These are phyloP conservation scores for Lathyrus sativus DNA, from an alignment of 306 rosid species.

Conservation along the genomic window DNA sequence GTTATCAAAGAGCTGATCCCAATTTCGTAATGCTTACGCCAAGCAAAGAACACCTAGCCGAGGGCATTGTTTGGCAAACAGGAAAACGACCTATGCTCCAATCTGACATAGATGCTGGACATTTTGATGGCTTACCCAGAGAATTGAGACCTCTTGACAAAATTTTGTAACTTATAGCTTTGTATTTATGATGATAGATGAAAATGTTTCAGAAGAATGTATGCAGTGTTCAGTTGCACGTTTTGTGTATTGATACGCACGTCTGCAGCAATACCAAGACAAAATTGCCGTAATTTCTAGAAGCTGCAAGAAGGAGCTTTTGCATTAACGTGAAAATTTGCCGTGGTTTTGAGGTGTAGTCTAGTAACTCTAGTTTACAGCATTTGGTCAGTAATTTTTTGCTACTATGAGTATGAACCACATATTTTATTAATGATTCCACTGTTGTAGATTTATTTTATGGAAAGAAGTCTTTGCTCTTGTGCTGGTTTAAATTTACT, in stretches of 20 bases:
- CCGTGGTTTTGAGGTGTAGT: not conserved
- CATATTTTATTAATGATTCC: too few species aligned
- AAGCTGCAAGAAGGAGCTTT: too few species aligned
- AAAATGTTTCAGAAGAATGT: slow-evolving; percentile 4
- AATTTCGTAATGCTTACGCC: slow-evolving; percentile 92
- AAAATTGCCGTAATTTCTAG: too few species aligned
- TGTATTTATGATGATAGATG: not conserved
- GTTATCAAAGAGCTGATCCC: slow-evolving; percentile 97
- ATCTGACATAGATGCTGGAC: slow-evolving; percentile 70
- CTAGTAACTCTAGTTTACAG: not conserved
- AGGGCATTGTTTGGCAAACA: slow-evolving; percentile 75
- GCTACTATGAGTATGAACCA: too few species aligned
- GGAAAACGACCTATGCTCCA: slow-evolving; percentile 83
- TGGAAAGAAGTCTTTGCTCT: too few species aligned
- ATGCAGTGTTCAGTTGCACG: too few species aligned
- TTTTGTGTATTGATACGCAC: too few species aligned
- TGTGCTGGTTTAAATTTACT: too few species aligned
- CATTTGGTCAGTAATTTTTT: slow-evolving; percentile 2
- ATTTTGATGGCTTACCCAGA: slow-evolving; percentile 76
- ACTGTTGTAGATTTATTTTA: too few species aligned
- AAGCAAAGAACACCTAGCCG: slow-evolving; percentile 83
- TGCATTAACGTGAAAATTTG: too few species aligned
- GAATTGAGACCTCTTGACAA: slow-evolving; percentile 74
- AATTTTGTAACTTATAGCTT: slow-evolving; percentile 50
- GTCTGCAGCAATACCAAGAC: too few species aligned